Conservation (phyloP, 2,329 filamentous ascomycete genomes). For the Dactylellina leptospora region DNA sequence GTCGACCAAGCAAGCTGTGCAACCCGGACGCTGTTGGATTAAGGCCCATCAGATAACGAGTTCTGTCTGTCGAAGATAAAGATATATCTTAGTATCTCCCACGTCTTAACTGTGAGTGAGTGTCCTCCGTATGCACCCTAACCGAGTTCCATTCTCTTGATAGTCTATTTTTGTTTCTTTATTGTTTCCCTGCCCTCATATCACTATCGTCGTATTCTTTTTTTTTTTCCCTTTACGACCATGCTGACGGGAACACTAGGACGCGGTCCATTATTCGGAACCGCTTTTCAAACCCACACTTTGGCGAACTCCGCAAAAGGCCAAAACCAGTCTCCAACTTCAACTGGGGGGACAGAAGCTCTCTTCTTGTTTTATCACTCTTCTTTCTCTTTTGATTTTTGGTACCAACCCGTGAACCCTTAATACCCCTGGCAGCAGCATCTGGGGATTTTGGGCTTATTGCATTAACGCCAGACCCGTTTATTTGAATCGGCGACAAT, state of each 20-base stretch:
- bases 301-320: conserved; percentile 47
- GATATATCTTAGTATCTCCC: conserved; percentile 37
- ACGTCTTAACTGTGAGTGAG: conserved; percentile 22
- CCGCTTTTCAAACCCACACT: conserved; percentile 31
- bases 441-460: conserved; percentile 29
- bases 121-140: conserved; percentile 5
- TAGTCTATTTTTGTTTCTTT: conserved; percentile 8
- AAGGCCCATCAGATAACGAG: conserved; percentile 13
- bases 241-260: conserved; percentile 50
- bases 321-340: conserved; percentile 37
- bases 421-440: conserved; percentile 24
- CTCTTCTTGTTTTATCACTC: conserved; percentile 27
- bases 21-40: conserved; percentile 1
- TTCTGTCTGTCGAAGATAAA: conserved; percentile 24
- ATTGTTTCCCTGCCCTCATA: conserved; percentile 25
- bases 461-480: conserved; percentile 45
- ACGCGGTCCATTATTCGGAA: conserved; percentile 46
- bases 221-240: conserved; percentile 18
- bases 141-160: conserved; percentile 11
- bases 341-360: conserved; percentile 25
- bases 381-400: conserved; percentile 25
- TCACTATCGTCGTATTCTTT: conserved; percentile 4
- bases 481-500: conserved; percentile 52
- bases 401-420: conserved; percentile 7
- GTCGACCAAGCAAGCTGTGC: conserved; percentile 22